Conservation (phyloP, 176 grass and related monocot species). For the Zea mays region DNA sequence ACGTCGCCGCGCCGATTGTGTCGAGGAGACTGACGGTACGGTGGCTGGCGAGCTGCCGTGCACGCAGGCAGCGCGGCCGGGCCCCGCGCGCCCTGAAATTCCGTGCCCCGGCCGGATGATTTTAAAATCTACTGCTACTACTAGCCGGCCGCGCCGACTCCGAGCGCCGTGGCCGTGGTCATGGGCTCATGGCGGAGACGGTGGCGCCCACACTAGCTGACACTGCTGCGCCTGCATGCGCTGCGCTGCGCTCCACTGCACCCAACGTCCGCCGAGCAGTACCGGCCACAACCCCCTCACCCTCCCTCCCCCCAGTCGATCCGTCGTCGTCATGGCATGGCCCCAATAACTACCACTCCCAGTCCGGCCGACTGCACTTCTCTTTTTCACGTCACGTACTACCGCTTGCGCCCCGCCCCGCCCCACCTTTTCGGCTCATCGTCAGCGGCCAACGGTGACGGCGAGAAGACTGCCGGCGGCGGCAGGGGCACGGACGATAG, state of each 20-base stretch:
- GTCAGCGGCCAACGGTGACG: not conserved
- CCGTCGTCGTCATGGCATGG: not conserved
- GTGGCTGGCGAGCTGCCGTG: too few species aligned
- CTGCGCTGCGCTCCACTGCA: constrained; percentile 32
- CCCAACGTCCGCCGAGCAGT: constrained; percentile 46
- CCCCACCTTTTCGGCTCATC: not conserved
- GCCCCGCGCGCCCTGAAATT: constrained; percentile 43
- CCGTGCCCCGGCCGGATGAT: constrained; percentile 21
- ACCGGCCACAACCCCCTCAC: not conserved
- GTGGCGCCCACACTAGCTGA: not conserved
- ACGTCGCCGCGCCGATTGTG: not conserved
- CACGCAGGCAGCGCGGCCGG: not conserved
- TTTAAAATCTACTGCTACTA: not conserved
- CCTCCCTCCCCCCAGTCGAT: not conserved
- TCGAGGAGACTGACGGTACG: not conserved
- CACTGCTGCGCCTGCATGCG: not conserved
- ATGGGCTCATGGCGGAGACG: not conserved
- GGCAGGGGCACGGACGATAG: not conserved
- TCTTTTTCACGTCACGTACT: too few species aligned
- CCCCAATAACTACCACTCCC: constrained; percentile 28
- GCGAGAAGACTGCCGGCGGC: not conserved
- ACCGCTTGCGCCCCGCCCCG: too few species aligned
- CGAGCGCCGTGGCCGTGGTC: too few species aligned
- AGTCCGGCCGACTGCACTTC: not conserved
- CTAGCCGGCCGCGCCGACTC: too few species aligned